Evolutionary conservation across 2,329 filamentous ascomycete genomes (phyloP).

Genomic region (Paracoccidioides lutzii): DNA sequence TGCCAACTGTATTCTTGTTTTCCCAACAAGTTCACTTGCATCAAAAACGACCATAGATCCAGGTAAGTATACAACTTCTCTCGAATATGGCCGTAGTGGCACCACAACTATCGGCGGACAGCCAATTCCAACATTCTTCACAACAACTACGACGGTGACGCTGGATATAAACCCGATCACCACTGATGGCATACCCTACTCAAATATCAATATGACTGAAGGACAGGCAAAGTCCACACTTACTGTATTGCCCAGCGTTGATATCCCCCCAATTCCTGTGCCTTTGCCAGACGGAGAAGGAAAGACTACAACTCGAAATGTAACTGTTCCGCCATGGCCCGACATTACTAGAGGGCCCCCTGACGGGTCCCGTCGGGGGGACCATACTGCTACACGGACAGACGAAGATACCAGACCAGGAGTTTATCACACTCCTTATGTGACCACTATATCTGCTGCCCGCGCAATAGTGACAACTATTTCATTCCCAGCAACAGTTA

Average conservation of each 20-base stretch:
- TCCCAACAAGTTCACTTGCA: constrained; percentile 2
- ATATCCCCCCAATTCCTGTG: background rate
- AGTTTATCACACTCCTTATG: background rate
- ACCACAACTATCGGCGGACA: background rate
- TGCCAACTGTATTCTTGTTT: constrained; percentile 2
- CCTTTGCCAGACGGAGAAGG: background rate
- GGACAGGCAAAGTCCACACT: background rate
- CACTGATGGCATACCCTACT: constrained; percentile 1
- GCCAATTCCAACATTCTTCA: background rate
- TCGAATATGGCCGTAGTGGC: background rate
- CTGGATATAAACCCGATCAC: background rate
- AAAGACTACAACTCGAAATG: background rate
- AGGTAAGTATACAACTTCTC: constrained; percentile 4
- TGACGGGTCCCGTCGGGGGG: background rate
- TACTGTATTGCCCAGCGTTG: background rate
- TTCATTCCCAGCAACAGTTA: constrained; percentile 2
- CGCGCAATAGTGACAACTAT: background rate
- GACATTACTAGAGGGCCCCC: constrained; percentile 1
- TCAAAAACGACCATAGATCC: constrained; percentile 1
- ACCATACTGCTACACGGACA: background rate
- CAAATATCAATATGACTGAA: constrained; percentile 1
- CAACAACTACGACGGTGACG: background rate
- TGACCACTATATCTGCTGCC: background rate
- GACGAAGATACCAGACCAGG: background rate
- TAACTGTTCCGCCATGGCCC: constrained; percentile 3